Conservation (phyloP, 768 basidiomycete species). For the Galerina sulciceps region DNA sequence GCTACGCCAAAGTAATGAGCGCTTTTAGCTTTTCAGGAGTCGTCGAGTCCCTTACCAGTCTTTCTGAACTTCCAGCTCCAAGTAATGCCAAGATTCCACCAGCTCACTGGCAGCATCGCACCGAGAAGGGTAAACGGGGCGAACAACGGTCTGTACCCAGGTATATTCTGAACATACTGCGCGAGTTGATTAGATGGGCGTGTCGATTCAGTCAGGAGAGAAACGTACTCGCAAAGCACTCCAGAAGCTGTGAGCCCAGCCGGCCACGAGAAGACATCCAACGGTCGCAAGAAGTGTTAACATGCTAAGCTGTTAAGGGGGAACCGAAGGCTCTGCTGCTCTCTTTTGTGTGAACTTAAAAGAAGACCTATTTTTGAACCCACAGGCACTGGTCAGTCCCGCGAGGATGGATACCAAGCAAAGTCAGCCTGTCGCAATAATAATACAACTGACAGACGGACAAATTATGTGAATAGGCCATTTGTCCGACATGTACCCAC, state of each 20-base stretch:
- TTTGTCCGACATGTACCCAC: no score
- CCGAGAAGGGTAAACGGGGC: not conserved
- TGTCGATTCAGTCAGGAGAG: not conserved
- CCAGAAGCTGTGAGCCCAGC: not conserved
- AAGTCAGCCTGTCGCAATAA: no score
- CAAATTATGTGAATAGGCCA: no score
- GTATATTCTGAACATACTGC: not conserved
- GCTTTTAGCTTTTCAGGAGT: no score
- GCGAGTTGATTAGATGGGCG: not conserved
- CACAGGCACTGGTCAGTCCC: no score
- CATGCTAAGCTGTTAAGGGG: no score
- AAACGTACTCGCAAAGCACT: not conserved
- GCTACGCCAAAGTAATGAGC: slow-evolving; percentile 5
- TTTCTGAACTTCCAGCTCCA: slow-evolving; percentile 4
- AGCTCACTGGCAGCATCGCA: not conserved
- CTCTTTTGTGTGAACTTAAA: no score
- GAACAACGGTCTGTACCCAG: slow-evolving; percentile 9
- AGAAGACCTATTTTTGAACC: no score
- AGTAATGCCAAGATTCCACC: slow-evolving; percentile 7
- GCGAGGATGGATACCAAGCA: no score
- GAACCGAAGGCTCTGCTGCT: no score
- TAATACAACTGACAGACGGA: no score
- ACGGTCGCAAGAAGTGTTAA: no score
- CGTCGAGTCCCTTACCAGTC: not conserved
- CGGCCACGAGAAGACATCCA: not conserved